These are phyloP conservation scores for Astrephomene gubernaculifera DNA, from an alignment of 139 green algal genomes.

Conservation along the genomic window DNA sequence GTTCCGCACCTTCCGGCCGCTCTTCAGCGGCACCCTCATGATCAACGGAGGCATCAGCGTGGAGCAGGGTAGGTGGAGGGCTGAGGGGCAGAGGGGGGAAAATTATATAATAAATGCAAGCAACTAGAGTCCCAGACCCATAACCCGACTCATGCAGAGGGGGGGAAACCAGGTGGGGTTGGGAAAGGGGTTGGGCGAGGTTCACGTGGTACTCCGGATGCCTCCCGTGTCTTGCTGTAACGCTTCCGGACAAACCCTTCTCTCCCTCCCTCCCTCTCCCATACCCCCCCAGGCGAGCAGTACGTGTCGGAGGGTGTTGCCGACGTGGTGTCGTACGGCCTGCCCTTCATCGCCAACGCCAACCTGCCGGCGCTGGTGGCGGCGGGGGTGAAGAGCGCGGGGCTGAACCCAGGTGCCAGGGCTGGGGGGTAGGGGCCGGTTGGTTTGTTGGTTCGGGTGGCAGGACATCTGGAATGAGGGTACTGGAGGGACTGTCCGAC, in stretches of 20 bases:
- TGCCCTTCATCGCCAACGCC: slow-evolving; percentile 64
- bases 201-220: no score
- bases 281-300: slow-evolving; percentile 8
- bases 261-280: no score
- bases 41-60: slow-evolving; percentile 42
- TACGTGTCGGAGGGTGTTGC: slow-evolving; percentile 48
- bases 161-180: no score
- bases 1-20: slow-evolving; percentile 20
- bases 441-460: no score
- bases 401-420: slow-evolving; percentile 32
- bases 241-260: no score
- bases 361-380: slow-evolving; percentile 59
- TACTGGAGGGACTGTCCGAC: background rate
- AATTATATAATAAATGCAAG: no score
- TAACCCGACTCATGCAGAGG: no score
- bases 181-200: no score
- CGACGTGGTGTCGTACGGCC: slow-evolving; percentile 59
- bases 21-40: slow-evolving; percentile 27
- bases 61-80: slow-evolving; percentile 14
- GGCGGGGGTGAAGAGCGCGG: slow-evolving; percentile 16
- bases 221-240: no score
- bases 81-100: background rate
- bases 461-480: background rate
- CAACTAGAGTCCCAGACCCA: no score
- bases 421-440: background rate